Evolutionary conservation across 2,329 filamentous ascomycete species (phyloP).

Genomic region (Phialophora macrospora): DNA sequence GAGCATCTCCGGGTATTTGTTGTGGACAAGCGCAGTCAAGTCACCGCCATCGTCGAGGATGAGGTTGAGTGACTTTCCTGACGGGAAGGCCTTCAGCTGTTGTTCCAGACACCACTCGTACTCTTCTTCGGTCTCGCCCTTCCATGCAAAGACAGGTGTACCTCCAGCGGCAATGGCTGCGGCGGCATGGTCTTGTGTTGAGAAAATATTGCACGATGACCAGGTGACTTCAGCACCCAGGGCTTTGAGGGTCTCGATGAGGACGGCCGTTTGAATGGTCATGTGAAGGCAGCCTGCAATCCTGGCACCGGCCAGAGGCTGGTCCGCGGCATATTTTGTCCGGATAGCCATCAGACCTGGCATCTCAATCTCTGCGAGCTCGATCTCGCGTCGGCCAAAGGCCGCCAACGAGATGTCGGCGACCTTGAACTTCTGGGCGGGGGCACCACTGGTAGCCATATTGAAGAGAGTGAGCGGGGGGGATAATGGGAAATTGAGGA

Average conservation of each 20-base stretch:
- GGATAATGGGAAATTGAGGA: constrained; percentile 3
- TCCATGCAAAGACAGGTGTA: constrained; percentile 84
- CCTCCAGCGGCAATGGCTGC: constrained; percentile 94
- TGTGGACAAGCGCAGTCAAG: constrained; percentile 92
- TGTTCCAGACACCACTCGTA: constrained; percentile 99
- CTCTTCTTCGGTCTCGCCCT: constrained; percentile 98
- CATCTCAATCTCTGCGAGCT: constrained; percentile 96
- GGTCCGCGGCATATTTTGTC: constrained; percentile 85
- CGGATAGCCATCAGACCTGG: constrained; percentile 96
- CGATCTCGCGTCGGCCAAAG: constrained; percentile 98
- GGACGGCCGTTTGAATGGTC: constrained; percentile 99
- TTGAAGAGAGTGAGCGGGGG: not conserved
- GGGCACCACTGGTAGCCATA: constrained; percentile 59
- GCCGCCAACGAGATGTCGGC: constrained; percentile 96
- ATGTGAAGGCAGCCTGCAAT: constrained; percentile 99
- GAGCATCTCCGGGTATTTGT: constrained; percentile 98
- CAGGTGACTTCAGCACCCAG: constrained; percentile 99
- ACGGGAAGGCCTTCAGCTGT: constrained; percentile 96
- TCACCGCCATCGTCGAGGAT: constrained; percentile 99
- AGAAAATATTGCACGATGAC: constrained; percentile 99
- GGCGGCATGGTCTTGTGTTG: constrained; percentile 96
- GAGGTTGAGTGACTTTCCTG: constrained; percentile 93
- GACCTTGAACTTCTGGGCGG: constrained; percentile 96
- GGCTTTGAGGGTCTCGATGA: constrained; percentile 94
- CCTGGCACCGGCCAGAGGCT: constrained; percentile 90